phyloP scores from a whole-genome alignment of 2,329 filamentous ascomycete genomes.

The Niveomyces coronatus region DNA sequence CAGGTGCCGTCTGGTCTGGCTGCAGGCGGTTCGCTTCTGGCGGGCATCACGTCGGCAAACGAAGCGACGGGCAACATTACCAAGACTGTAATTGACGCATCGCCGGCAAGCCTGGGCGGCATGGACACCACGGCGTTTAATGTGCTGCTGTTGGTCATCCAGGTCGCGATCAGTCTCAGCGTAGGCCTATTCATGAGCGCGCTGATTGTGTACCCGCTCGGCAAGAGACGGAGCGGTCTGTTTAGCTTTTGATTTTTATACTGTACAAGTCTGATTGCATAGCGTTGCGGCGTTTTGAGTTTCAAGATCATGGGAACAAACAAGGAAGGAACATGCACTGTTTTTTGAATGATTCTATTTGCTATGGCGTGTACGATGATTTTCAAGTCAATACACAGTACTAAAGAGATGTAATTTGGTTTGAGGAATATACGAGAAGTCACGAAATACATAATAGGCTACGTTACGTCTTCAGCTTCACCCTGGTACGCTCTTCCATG shows the following conservation, averaged over 20 bases:
- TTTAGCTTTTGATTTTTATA: constrained; percentile 36
- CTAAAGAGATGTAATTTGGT: no score
- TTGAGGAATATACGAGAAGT: no score
- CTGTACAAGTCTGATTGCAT: neutral
- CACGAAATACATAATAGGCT: no score
- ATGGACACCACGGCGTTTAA: constrained; percentile 40
- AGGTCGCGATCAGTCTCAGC: constrained; percentile 52
- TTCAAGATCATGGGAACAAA: neutral
- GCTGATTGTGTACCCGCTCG: constrained; percentile 44
- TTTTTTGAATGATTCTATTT: constrained; percentile 1
- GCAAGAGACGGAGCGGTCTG: constrained; percentile 47
- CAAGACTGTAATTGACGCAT: constrained; percentile 16
- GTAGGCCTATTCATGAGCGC: constrained; percentile 49
- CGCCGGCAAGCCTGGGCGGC: constrained; percentile 14
- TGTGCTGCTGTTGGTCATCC: constrained; percentile 47
- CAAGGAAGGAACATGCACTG: constrained; percentile 4
- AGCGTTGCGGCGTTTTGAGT: neutral
- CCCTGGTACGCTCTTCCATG: no score
- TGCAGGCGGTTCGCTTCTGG: constrained; percentile 46
- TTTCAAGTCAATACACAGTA: no score
- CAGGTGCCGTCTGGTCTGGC: constrained; percentile 55
- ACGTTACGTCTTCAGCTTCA: no score
- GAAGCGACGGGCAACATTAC: constrained; percentile 38
- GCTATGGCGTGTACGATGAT: no score
- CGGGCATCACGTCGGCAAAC: constrained; percentile 47